phyloP scores from a whole-genome alignment of 495 filamentous ascomycete genomes.

The Aspergillus nanangensis region DNA sequence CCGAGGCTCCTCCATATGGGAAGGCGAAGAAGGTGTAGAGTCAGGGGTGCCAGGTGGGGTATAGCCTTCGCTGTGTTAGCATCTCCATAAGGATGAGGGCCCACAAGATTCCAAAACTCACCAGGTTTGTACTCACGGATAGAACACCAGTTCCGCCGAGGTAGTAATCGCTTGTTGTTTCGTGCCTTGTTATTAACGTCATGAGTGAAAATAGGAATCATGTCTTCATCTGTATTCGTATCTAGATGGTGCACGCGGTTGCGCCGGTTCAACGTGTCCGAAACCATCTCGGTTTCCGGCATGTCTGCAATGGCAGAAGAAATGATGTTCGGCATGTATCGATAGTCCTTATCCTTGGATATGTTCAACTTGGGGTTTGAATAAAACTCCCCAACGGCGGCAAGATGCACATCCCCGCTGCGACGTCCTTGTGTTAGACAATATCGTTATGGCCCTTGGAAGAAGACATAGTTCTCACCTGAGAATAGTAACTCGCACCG shows the following conservation, averaged over 20 bases:
- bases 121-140: conserved; percentile 79
- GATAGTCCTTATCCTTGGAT: conserved; percentile 78
- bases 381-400: conserved; percentile 90
- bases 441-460: neutral
- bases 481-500: conserved; percentile 83
- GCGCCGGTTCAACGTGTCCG: conserved; percentile 87
- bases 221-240: conserved; percentile 81
- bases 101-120: conserved; percentile 9
- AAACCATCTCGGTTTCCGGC: conserved; percentile 83
- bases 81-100: neutral
- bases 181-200: conserved; percentile 85
- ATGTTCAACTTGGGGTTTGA: conserved; percentile 76
- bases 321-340: conserved; percentile 90
- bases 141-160: conserved; percentile 89
- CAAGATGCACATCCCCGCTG: conserved; percentile 89
- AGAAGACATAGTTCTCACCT: conserved; percentile 41
- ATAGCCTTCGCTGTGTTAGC: conserved; percentile 24
- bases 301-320: conserved; percentile 90
- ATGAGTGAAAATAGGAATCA: conserved; percentile 86
- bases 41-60: conserved; percentile 65
- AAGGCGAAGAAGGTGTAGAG: conserved; percentile 21
- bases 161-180: conserved; percentile 88
- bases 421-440: conserved; percentile 4
- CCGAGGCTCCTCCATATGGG: conserved; percentile 36
- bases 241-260: conserved; percentile 84